phyloP scores from a whole-genome alignment of 345 rosid genomes.

The Microthlaspi erraticum region DNA sequence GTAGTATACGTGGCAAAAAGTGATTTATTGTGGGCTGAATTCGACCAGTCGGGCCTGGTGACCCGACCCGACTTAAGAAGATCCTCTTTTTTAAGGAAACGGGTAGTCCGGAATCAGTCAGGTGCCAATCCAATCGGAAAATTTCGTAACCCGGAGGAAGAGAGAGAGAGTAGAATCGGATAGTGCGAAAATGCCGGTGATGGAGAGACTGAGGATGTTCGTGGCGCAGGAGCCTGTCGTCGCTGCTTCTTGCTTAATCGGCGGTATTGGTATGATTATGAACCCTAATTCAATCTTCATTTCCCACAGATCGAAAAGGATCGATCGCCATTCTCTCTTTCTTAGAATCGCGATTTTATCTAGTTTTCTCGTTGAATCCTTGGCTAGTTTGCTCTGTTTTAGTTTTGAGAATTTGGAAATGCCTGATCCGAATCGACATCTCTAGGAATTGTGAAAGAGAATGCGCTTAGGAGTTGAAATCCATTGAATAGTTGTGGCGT shows the following conservation, averaged over 20 bases:
- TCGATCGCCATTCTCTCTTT: slow-evolving; percentile 6
- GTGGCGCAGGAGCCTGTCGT: slow-evolving; percentile 92
- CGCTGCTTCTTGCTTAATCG: slow-evolving; percentile 87
- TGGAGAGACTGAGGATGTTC: slow-evolving; percentile 84
- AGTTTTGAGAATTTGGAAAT: slow-evolving; percentile 4
- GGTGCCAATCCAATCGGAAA: no score
- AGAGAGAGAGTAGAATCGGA: slow-evolving; percentile 14
- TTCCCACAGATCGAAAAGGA: slow-evolving; percentile 23
- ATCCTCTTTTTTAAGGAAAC: no score
- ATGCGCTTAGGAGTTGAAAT: background rate
- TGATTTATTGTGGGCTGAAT: no score
- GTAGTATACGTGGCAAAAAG: no score
- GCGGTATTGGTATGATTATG: slow-evolving; percentile 63
- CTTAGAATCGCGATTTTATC: background rate
- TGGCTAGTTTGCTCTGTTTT: background rate
- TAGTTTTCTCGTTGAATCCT: slow-evolving; percentile 23
- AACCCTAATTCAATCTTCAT: slow-evolving; percentile 25
- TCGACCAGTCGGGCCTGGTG: no score
- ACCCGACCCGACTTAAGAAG: no score
- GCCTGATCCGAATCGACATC: slow-evolving; percentile 1
- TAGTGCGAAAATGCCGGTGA: slow-evolving; percentile 61
- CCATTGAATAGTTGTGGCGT: slow-evolving; percentile 1
- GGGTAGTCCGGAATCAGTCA: no score
- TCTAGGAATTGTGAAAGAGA: slow-evolving; percentile 1
- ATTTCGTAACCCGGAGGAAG: slow-evolving; percentile 1